Base-by-base conservation (phyloP, 208 protist species). In the Naegleria fowleri region DNA sequence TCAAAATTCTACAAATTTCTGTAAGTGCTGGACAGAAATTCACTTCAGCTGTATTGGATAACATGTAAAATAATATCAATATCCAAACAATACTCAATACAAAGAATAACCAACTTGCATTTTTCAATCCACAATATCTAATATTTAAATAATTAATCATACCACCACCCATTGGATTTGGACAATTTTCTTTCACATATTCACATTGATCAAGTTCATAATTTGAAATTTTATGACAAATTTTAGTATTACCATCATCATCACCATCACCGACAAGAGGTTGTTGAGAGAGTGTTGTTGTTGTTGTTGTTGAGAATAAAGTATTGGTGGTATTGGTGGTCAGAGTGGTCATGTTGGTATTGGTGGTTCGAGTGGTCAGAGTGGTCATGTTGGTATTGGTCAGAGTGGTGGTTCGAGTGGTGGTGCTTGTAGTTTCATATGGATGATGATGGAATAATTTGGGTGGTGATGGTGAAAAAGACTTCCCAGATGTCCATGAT, bases 121-220 rank as follows among this genome's bases (percentile, higher is more conserved):
- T 25, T 88, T 88, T 15, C 11, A 88, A 88, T 48, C 85, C 85
- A 88, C 85, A 88, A 88, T 88, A 88, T 39, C 85, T 19, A 22
- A 88, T 33, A 13, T n/a, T 22, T 39, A 88, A 58, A 58, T 88
- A 88, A 38, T 88, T 88, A 39, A 88, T 88, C 16, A 58, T 29
- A 58, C 67, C 67, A 36, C 85, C 85, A 39, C 85, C 85, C 85
- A 88, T 58, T 58, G 85, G 41, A 29, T 88, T 58, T 88, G 85
- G 85, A 88, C 85, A 88, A 58, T 88, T 88, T 39, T 88, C 43
- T 38, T 55, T 55, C 0, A 88, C 85, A 58, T 58, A 88, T 58
- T 88, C 41, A 58, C 85, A 88, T 39, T 88, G 39, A 19, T 51
- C 39, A 39, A 33, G 5, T 58, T 39, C 55, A 58, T 43, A 88